These are phyloP conservation scores for Saitozyma podzolica DNA, from an alignment of 768 basidiomycete species.

Conservation along the genomic window DNA sequence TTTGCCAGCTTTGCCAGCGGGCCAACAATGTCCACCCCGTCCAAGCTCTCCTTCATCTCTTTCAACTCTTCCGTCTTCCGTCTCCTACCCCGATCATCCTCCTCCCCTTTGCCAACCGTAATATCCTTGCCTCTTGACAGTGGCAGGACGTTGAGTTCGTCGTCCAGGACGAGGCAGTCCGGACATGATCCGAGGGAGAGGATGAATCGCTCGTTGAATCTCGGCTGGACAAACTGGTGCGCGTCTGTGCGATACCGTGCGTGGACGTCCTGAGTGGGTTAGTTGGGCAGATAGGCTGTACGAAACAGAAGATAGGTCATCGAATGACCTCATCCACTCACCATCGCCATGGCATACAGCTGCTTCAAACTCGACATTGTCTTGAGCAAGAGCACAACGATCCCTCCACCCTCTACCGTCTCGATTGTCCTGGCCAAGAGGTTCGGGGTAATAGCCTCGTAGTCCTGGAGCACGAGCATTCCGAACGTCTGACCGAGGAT, in stretches of 20 bases:
- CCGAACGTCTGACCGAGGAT: constrained; percentile 97
- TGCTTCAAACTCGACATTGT: constrained; percentile 92
- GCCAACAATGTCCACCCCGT: constrained; percentile 81
- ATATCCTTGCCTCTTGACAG: constrained; percentile 95
- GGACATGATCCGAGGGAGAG: constrained; percentile 90
- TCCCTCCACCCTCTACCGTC: constrained; percentile 88
- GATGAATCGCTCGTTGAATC: constrained; percentile 99
- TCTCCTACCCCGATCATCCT: constrained; percentile 55
- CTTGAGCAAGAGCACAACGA: constrained; percentile 82
- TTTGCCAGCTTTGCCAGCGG: constrained; percentile 85
- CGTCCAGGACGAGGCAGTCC: constrained; percentile 91
- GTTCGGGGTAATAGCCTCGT: constrained; percentile 97
- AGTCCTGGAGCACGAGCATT: constrained; percentile 95
- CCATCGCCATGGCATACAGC: constrained; percentile 86
- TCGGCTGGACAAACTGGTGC: constrained; percentile 68
- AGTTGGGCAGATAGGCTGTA: background rate
- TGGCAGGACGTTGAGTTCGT: constrained; percentile 95
- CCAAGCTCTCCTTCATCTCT: constrained; percentile 72
- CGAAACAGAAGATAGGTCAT: background rate
- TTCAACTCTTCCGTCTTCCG: constrained; percentile 67
- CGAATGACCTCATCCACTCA: constrained; percentile 36
- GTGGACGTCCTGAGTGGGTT: constrained; percentile 79
- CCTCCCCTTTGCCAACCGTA: constrained; percentile 61
- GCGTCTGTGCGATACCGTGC: constrained; percentile 88
- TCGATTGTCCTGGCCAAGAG: constrained; percentile 94